Evolutionary conservation across 768 basidiomycete genomes (phyloP).

Genomic region (Postia placenta): DNA sequence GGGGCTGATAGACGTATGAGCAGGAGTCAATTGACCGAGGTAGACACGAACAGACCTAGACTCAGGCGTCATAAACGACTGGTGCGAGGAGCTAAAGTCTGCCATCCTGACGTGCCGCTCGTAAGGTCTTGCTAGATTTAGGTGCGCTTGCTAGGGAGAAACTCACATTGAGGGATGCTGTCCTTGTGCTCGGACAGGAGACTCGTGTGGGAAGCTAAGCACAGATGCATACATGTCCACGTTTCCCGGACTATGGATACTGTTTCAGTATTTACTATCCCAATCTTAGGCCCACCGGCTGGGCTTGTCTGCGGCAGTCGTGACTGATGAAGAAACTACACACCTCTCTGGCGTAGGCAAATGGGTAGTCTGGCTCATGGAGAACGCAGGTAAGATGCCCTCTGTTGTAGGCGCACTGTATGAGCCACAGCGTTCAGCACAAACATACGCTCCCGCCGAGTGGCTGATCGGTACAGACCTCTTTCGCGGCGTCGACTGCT

Average conservation of each 20-base stretch:
- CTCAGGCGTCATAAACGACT: conserved; percentile 23
- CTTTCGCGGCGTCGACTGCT: not conserved
- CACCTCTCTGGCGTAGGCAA: conserved; percentile 30
- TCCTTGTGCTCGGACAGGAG: not conserved
- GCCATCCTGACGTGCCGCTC: no score
- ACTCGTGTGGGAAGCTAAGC: not conserved
- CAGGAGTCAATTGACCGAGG: not conserved
- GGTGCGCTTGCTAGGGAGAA: not conserved
- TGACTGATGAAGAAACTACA: conserved; percentile 7
- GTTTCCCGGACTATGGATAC: not conserved
- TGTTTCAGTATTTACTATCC: not conserved
- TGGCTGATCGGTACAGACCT: not conserved
- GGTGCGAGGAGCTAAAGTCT: no score
- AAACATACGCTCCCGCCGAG: not conserved
- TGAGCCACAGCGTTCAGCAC: no score
- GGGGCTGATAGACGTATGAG: not conserved
- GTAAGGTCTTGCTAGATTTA: no score
- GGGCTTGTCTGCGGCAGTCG: not conserved
- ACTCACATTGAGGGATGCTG: not conserved
- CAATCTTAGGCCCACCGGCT: no score
- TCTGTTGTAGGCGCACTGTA: not conserved
- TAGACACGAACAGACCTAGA: conserved; percentile 16
- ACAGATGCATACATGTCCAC: not conserved
- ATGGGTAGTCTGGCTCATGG: conserved; percentile 15
- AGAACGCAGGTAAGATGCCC: conserved; percentile 9